Conservation (phyloP, 2,329 filamentous ascomycete genomes). For the Aspergillus transmontanensis region DNA sequence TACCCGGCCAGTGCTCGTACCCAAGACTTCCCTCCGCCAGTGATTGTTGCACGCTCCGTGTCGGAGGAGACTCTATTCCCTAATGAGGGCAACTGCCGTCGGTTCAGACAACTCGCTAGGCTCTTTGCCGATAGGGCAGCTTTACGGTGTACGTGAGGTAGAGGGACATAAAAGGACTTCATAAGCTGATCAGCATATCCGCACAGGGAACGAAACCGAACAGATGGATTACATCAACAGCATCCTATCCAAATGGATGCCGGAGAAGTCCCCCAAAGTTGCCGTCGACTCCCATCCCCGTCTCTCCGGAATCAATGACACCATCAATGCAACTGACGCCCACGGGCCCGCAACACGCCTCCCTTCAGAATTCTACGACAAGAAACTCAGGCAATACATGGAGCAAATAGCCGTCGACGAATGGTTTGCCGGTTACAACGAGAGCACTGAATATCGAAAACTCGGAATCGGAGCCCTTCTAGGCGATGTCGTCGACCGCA, state of each 20-base stretch:
- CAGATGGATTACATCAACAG: constrained; percentile 84
- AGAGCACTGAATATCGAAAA: constrained; percentile 82
- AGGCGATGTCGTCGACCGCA: constrained; percentile 78
- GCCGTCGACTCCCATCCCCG: constrained; percentile 83
- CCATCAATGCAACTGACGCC: constrained; percentile 82
- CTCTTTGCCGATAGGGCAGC: constrained; percentile 74
- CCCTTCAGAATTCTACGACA: constrained; percentile 85
- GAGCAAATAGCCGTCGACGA: constrained; percentile 80
- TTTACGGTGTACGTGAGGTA: constrained; percentile 58
- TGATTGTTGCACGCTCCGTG: constrained; percentile 65
- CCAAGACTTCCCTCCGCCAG: constrained; percentile 60
- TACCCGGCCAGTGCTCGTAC: constrained; percentile 63
- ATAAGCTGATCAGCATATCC: not conserved
- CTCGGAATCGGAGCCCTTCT: constrained; percentile 84
- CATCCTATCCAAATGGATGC: constrained; percentile 83
- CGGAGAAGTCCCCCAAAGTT: constrained; percentile 65
- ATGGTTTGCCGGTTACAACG: constrained; percentile 86
- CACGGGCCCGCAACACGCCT: constrained; percentile 79
- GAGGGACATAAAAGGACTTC: not conserved
- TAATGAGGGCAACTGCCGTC: constrained; percentile 73
- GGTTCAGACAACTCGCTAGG: constrained; percentile 69
- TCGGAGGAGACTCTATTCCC: constrained; percentile 79
- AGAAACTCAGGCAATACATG: constrained; percentile 68
- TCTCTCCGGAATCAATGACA: constrained; percentile 90
- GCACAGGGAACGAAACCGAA: constrained; percentile 64